phyloP scores from a whole-genome alignment of 202 grass and related monocot species.

The Digitaria exilis region DNA sequence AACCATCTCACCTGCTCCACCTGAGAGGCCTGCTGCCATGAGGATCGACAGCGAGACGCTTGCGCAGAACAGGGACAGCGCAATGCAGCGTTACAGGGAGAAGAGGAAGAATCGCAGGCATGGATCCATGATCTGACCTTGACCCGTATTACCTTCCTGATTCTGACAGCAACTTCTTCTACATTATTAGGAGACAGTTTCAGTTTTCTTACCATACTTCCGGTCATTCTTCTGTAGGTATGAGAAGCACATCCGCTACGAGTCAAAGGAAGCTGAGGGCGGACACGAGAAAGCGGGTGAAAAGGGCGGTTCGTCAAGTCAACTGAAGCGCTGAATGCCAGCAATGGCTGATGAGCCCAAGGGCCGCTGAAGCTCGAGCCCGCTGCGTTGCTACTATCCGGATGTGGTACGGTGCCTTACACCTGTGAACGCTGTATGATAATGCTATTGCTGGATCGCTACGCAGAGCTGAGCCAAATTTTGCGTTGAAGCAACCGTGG shows the following conservation, averaged over 20 bases:
- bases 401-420: not conserved
- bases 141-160: not conserved
- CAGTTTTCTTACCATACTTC: not conserved
- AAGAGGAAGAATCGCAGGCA: conserved; percentile 95
- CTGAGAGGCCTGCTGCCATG: conserved; percentile 34
- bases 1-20: conserved; percentile 21
- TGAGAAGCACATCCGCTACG: conserved; percentile 83
- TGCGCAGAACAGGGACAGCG: conserved; percentile 71
- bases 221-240: conserved; percentile 48
- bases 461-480: not conserved
- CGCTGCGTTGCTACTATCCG: not conserved
- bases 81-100: conserved; percentile 87
- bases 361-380: conserved; percentile 16
- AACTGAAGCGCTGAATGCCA: conserved; percentile 30
- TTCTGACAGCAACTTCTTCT: conserved; percentile 1
- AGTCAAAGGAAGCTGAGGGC: conserved; percentile 88
- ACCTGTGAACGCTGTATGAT: not conserved
- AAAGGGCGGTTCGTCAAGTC: conserved; percentile 87
- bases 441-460: not conserved
- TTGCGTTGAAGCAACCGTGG: conserved; percentile 5
- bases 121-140: not conserved
- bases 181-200: not conserved
- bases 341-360: conserved; percentile 37
- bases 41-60: conserved; percentile 71
- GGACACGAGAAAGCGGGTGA: conserved; percentile 83